These are phyloP conservation scores for Irpex sp. DNA, from an alignment of 1,284 basidiomycete species.

Conservation along the genomic window DNA sequence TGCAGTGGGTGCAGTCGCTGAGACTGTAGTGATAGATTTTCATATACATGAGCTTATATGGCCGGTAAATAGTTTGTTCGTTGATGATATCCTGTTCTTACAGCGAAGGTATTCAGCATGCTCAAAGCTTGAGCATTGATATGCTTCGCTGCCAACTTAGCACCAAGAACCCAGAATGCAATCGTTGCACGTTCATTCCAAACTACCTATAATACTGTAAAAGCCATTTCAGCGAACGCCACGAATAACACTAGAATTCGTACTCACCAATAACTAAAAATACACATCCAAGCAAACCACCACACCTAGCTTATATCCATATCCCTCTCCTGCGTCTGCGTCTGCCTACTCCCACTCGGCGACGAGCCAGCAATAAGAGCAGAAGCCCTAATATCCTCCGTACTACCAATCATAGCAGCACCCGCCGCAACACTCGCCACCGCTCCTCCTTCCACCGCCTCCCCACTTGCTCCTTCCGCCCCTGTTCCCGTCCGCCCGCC, in stretches of 20 bases:
- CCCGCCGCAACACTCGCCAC: constrained; percentile 20
- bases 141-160: too few relatives aligned
- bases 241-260: background rate
- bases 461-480: constrained; percentile 6
- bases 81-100: too few relatives aligned
- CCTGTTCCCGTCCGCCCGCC: constrained; percentile 14
- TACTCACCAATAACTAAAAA: background rate
- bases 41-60: too few relatives aligned
- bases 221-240: background rate
- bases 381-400: constrained; percentile 23
- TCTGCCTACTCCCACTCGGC: background rate
- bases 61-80: too few relatives aligned
- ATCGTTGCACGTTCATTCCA: too few relatives aligned
- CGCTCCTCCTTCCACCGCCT: background rate
- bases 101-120: too few relatives aligned
- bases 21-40: too few relatives aligned
- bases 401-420: constrained; percentile 19
- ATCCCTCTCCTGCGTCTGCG: background rate
- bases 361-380: constrained; percentile 8
- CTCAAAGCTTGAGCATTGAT: too few relatives aligned
- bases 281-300: background rate
- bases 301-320: background rate
- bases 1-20: too few relatives aligned
- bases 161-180: too few relatives aligned
- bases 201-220: too few relatives aligned